Evolutionary conservation across 2,329 filamentous ascomycete genomes (phyloP), one percentile per base, ranked within the genome.

Genomic region (Ceratocystiopsis minuta): DNA sequence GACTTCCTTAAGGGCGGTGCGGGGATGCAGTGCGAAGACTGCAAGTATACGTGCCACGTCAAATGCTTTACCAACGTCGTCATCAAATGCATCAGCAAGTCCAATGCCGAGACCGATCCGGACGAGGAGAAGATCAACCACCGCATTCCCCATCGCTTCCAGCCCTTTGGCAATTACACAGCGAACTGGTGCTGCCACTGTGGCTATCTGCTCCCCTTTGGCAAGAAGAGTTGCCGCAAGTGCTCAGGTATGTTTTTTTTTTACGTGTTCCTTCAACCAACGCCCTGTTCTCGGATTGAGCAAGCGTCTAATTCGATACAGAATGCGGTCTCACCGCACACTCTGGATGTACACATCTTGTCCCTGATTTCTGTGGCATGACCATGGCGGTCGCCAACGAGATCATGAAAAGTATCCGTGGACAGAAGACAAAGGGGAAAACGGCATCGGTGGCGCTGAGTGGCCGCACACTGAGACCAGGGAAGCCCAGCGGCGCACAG

Each of bases 61-160:
- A 95, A 96, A 63, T 98, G 90, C 59, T 98, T 96, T 60, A 66
- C 75, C 15, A 93, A 87, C 59, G 90, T 98, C 38, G 90, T 98
- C 52, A 98, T 90, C 49, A 98, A 98, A 62, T 98, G 90, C 65
- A 98, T 98, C 60, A 96, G 88, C 65, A 96, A 98, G 60, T 95
- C 88, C 48, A 98, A 98, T 57, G 88, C 90, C 49, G 90, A 98
- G 60, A 93, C 85, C 6, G 90, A 98, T 58, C 88, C 90, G 17
- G 90, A 98, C 61, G 90, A 98, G 62, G 90, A 95, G 63, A 98
- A 96, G 68, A 92, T 98, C 73, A 98, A 98, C 58, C 90, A 98
- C 59, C 83, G 90, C 49, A 98, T 98, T 56, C 90, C 90, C 10
- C 90, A 98, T 71, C 80, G 90, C 42, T 98, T 96, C 67, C 78